These are phyloP conservation scores for Carex arenaria DNA, from an alignment of 202 grass and related monocot genomes.

Conservation along the genomic window DNA sequence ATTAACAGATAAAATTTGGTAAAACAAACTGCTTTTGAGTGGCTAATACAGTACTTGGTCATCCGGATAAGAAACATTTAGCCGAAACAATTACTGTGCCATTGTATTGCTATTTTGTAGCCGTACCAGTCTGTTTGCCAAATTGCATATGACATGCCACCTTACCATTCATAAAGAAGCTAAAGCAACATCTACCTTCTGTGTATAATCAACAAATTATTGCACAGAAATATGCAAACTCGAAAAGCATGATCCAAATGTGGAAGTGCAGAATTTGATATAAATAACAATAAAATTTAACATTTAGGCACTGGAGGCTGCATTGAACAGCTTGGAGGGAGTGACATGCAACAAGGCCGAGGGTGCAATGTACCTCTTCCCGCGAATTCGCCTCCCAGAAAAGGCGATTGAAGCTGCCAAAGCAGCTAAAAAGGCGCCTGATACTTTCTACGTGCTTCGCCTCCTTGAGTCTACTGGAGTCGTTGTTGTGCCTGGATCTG, in stretches of 20 bases:
- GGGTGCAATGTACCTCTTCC: constrained; percentile 98
- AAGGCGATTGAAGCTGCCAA: constrained; percentile 84
- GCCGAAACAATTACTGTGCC: neutral
- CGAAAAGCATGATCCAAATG: neutral
- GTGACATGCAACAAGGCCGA: constrained; percentile 88
- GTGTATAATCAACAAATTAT: neutral
- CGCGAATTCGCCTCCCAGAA: constrained; percentile 49
- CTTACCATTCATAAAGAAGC: neutral
- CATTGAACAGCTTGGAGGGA: constrained; percentile 82
- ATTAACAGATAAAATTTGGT: neutral
- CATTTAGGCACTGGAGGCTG: constrained; percentile 67
- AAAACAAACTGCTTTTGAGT: neutral
- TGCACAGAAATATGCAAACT: neutral
- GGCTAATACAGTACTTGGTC: neutral
- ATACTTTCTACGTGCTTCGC: constrained; percentile 74
- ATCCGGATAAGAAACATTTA: neutral
- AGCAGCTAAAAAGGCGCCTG: constrained; percentile 63
- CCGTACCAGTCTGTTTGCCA: neutral
- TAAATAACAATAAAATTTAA: neutral
- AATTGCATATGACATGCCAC: neutral
- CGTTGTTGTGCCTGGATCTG: constrained; percentile 83
- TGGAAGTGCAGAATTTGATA: neutral
- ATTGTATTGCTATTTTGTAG: neutral
- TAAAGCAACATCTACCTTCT: neutral
- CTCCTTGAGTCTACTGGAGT: constrained; percentile 89